Conservation (phyloP, 2,329 filamentous ascomycete species). For the Ceratocystis destructans region DNA sequence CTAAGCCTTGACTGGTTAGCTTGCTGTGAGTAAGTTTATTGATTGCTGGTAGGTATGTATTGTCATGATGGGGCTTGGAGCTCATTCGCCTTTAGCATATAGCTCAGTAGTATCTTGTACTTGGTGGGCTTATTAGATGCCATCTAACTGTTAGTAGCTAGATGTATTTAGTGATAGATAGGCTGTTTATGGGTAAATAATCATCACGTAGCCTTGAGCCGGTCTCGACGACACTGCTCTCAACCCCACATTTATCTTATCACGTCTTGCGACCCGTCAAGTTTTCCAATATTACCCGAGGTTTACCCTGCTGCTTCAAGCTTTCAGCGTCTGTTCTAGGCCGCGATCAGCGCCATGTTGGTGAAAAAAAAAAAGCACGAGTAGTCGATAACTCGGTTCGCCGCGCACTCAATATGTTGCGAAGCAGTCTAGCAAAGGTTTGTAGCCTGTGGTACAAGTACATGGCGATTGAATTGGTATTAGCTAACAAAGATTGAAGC, state of each 20-base stretch:
- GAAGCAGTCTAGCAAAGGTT: slow-evolving; percentile 17
- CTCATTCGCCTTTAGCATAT: too few relatives aligned
- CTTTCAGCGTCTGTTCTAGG: not conserved
- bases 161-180: too few relatives aligned
- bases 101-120: too few relatives aligned
- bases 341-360: not conserved
- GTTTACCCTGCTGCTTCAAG: not conserved
- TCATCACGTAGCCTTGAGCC: too few relatives aligned
- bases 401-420: slow-evolving; percentile 11
- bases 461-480: not conserved
- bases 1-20: too few relatives aligned
- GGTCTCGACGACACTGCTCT: not conserved
- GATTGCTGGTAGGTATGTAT: too few relatives aligned
- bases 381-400: not conserved
- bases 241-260: not conserved
- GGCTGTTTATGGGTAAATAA: too few relatives aligned
- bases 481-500: slow-evolving; percentile 9
- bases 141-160: too few relatives aligned
- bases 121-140: too few relatives aligned
- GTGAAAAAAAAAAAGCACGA: not conserved
- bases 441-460: not conserved
- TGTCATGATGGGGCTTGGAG: too few relatives aligned
- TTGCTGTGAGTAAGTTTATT: too few relatives aligned
- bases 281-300: not conserved
- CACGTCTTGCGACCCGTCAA: not conserved